phyloP scores from a whole-genome alignment of 2,329 filamentous ascomycete species.

The Pyrenophora tritici-repentis region DNA sequence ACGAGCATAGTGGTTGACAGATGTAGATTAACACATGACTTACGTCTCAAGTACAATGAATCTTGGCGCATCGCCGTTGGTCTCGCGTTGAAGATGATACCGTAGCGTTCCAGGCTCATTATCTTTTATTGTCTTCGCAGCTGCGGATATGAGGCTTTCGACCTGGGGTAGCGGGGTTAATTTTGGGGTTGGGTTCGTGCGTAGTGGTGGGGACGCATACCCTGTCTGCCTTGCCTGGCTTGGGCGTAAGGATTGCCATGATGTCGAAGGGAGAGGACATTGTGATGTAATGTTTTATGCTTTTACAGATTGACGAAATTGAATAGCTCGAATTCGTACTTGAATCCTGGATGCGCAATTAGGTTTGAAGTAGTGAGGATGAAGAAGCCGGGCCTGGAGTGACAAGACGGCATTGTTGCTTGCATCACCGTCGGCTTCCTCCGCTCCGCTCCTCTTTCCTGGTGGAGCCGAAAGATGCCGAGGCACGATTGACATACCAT shows the following conservation, averaged over 20 bases:
- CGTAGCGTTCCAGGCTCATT: slow-evolving; percentile 43
- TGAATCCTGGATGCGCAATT: too few relatives aligned
- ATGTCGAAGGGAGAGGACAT: slow-evolving; percentile 34
- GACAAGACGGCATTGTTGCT: not conserved
- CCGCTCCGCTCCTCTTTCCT: slow-evolving; percentile 14
- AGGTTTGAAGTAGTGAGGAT: not conserved
- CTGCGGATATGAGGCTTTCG: slow-evolving; percentile 33
- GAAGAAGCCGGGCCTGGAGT: not conserved
- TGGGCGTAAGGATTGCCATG: slow-evolving; percentile 39
- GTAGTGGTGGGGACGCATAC: slow-evolving; percentile 15
- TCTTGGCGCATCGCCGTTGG: slow-evolving; percentile 30
- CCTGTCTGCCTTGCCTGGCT: slow-evolving; percentile 38
- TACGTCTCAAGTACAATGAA: slow-evolving; percentile 45
- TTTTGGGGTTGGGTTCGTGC: not conserved
- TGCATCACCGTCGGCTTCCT: not conserved
- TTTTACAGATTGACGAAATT: too few relatives aligned
- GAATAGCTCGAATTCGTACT: too few relatives aligned
- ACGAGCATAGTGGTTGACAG: not conserved
- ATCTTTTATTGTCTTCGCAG: slow-evolving; percentile 33
- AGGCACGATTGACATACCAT: slow-evolving; percentile 17
- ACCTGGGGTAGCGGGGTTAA: slow-evolving; percentile 23
- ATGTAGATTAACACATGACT: not conserved
- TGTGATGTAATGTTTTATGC: slow-evolving; percentile 4
- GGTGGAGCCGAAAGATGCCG: slow-evolving; percentile 31
- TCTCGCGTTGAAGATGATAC: slow-evolving; percentile 41